Percentiles rank a stretch among this genome's conserved stretches.
Evolutionary conservation across 768 basidiomycete genomes (phyloP).

Genomic region (Tricholoma matsutake): DNA sequence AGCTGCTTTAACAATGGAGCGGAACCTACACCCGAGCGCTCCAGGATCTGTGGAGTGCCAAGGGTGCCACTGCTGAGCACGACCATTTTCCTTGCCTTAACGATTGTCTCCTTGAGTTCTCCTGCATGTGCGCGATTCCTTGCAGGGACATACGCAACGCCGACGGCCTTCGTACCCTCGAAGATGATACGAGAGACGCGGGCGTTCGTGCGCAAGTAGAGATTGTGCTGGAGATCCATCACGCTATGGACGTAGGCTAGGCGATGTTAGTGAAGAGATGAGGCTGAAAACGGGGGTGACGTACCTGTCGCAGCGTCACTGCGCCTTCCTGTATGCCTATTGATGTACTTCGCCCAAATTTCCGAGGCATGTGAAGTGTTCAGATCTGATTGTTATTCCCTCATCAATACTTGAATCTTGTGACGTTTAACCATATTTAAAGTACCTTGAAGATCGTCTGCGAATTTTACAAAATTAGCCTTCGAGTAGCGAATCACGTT

Average conservation of each 20-base stretch:
- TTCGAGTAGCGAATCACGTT: background rate
- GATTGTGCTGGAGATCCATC: slow-evolving; percentile 64
- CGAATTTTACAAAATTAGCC: background rate
- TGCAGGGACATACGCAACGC: slow-evolving; percentile 65
- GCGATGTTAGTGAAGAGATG: background rate
- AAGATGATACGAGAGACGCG: slow-evolving; percentile 71
- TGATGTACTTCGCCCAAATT: slow-evolving; percentile 78
- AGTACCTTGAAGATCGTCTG: slow-evolving; percentile 65
- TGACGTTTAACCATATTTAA: background rate
- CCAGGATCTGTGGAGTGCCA: slow-evolving; percentile 70
- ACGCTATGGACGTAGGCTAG: slow-evolving; percentile 68
- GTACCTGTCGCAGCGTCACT: slow-evolving; percentile 68
- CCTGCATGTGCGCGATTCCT: slow-evolving; percentile 55
- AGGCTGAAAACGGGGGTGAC: slow-evolving; percentile 1
- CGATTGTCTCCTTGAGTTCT: slow-evolving; percentile 57
- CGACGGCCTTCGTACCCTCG: slow-evolving; percentile 68
- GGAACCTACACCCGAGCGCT: slow-evolving; percentile 67
- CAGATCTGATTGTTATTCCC: slow-evolving; percentile 38
- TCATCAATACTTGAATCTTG: no score
- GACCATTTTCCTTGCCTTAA: slow-evolving; percentile 63
- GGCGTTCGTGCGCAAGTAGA: slow-evolving; percentile 63
- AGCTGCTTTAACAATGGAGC: slow-evolving; percentile 51
- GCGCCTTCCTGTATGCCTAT: slow-evolving; percentile 67
- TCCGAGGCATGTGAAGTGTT: slow-evolving; percentile 59
- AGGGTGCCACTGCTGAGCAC: slow-evolving; percentile 65